Percentiles rank a stretch among this genome's conserved stretches.
Evolutionary conservation across 2,329 filamentous ascomycete genomes (phyloP).

Genomic region (Graphilbum sp.): DNA sequence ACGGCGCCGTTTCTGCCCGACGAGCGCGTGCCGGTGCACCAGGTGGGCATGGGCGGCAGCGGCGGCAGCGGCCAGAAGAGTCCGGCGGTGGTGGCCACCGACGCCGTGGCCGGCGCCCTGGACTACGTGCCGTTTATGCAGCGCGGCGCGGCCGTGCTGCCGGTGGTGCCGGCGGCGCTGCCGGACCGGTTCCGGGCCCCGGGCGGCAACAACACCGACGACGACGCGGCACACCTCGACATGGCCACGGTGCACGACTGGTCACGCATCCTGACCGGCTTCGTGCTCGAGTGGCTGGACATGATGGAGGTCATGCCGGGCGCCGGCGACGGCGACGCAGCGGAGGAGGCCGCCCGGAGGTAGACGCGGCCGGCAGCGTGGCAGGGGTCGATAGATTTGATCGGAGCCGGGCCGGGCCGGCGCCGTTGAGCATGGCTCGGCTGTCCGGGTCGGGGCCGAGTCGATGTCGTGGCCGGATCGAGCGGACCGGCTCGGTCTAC

Average conservation of each 20-base stretch:
- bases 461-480: too few relatives aligned
- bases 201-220: too few relatives aligned
- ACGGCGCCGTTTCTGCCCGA: slow-evolving; percentile 47
- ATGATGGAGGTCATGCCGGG: slow-evolving; percentile 27
- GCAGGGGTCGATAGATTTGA: too few relatives aligned
- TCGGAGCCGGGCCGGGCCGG: too few relatives aligned
- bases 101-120: slow-evolving; percentile 37
- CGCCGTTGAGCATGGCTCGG: too few relatives aligned
- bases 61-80: slow-evolving; percentile 17
- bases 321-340: slow-evolving; percentile 20
- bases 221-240: slow-evolving; percentile 60
- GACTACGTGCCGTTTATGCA: slow-evolving; percentile 66
- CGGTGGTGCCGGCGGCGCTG: slow-evolving; percentile 59
- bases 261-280: slow-evolving; percentile 55
- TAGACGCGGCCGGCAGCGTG: slow-evolving; percentile 20
- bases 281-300: slow-evolving; percentile 68
- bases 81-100: slow-evolving; percentile 19
- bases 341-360: slow-evolving; percentile 25
- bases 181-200: slow-evolving; percentile 29
- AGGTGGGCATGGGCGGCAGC: slow-evolving; percentile 19
- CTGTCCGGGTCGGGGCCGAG: too few relatives aligned
- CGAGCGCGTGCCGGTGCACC: slow-evolving; percentile 29
- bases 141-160: slow-evolving; percentile 58
- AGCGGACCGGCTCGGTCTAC: too few relatives aligned
- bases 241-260: slow-evolving; percentile 58